Evolutionary conservation across 495 filamentous ascomycete species (phyloP).

Genomic region (Eremomyces bilateralis): DNA sequence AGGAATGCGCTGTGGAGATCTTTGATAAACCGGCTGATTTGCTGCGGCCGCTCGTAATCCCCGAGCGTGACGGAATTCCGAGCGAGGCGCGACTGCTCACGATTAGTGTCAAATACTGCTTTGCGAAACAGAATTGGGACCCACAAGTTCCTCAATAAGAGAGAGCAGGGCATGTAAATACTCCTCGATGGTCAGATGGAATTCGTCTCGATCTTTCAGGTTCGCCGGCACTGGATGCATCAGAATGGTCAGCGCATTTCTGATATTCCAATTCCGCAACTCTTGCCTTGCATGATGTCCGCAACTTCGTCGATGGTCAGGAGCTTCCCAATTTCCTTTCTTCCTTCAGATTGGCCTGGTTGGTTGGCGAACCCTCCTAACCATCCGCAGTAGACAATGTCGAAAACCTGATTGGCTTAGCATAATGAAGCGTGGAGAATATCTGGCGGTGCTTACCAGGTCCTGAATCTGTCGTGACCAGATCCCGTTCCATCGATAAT

Average conservation of each 20-base stretch:
- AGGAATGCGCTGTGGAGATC: slow-evolving; percentile 91
- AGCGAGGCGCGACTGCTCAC: slow-evolving; percentile 62
- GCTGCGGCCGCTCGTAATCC: slow-evolving; percentile 60
- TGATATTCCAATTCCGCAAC: neutral
- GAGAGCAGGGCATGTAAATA: slow-evolving; percentile 73
- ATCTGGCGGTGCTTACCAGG: slow-evolving; percentile 24
- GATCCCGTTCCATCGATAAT: slow-evolving; percentile 81
- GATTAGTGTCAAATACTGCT: neutral
- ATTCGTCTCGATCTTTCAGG: slow-evolving; percentile 69
- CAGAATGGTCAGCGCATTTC: slow-evolving; percentile 4
- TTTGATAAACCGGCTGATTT: slow-evolving; percentile 83
- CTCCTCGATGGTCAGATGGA: slow-evolving; percentile 92
- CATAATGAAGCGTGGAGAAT: neutral
- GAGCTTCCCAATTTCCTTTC: slow-evolving; percentile 31
- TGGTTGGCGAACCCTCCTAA: slow-evolving; percentile 42
- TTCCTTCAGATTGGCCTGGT: slow-evolving; percentile 10
- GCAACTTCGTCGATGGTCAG: slow-evolving; percentile 79
- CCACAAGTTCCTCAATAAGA: slow-evolving; percentile 72
- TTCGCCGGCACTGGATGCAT: slow-evolving; percentile 63
- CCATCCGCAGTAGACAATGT: slow-evolving; percentile 56
- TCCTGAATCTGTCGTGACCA: slow-evolving; percentile 80
- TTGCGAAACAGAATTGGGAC: slow-evolving; percentile 1
- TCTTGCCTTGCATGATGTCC: slow-evolving; percentile 44
- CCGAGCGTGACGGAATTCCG: slow-evolving; percentile 90
- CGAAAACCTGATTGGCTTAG: slow-evolving; percentile 21